Conservation (phyloP, 2,329 filamentous ascomycete genomes). For the Sarocladiaceae sp. region DNA sequence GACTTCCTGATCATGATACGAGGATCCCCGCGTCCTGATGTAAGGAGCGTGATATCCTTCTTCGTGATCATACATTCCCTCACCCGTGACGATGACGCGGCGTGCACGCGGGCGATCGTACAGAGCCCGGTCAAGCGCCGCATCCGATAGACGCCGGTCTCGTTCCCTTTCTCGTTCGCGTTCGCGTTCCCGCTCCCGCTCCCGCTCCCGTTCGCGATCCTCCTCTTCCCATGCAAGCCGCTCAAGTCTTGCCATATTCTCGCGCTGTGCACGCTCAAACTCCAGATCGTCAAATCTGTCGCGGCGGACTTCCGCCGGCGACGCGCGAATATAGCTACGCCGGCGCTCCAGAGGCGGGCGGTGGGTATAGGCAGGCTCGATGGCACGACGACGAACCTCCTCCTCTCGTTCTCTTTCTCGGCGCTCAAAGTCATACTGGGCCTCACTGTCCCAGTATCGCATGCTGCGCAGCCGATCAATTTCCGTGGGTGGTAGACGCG, state of each 20-base stretch:
- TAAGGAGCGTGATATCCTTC: neutral
- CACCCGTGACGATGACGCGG: neutral
- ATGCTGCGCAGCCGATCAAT: constrained; percentile 2
- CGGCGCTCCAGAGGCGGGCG: neutral
- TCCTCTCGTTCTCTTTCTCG: neutral
- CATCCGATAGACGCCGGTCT: neutral
- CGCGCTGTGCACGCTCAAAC: neutral
- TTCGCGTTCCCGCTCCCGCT: neutral
- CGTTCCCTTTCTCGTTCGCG: neutral
- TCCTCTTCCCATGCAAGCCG: neutral
- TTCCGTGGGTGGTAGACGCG: constrained; percentile 1
- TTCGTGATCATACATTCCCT: neutral
- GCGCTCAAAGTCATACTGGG: neutral
- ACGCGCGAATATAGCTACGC: constrained; percentile 1
- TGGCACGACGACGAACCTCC: neutral
- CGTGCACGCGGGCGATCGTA: neutral
- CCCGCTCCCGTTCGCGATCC: constrained; percentile 1
- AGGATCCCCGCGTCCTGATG: neutral
- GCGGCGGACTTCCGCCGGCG: neutral
- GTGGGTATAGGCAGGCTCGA: neutral
- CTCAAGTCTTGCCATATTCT: neutral
- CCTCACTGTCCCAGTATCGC: neutral
- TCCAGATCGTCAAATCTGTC: constrained; percentile 3
- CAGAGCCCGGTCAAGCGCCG: neutral
- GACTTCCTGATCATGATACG: neutral